Evolutionary conservation across 768 basidiomycete genomes (phyloP).

Genomic region (Tephrocybe sp.): DNA sequence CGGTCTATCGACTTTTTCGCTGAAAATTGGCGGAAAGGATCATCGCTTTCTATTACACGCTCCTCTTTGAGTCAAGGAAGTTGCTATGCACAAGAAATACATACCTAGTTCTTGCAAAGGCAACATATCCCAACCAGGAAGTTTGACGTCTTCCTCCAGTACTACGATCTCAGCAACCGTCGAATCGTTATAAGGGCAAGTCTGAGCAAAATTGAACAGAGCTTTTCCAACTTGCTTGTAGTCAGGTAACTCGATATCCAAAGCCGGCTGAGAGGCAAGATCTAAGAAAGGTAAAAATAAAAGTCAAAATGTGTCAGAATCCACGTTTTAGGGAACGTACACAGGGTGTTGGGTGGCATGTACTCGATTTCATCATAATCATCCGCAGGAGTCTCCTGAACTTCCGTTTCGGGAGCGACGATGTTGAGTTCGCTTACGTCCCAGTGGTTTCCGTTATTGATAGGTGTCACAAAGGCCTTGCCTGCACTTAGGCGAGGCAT

Average conservation of each 20-base stretch:
- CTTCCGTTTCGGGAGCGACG: slow-evolving; percentile 26
- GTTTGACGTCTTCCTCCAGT: slow-evolving; percentile 20
- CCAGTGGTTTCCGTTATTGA: slow-evolving; percentile 69
- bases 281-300: slow-evolving; percentile 25
- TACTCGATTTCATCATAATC: slow-evolving; percentile 53
- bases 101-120: slow-evolving; percentile 29
- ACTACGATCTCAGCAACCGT: slow-evolving; percentile 31
- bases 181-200: slow-evolving; percentile 30
- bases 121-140: slow-evolving; percentile 29
- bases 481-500: slow-evolving; percentile 45
- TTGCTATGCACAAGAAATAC: background rate
- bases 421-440: slow-evolving; percentile 62
- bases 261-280: slow-evolving; percentile 40
- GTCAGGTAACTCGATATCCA: slow-evolving; percentile 45
- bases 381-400: slow-evolving; percentile 29
- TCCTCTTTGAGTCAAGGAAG: no score
- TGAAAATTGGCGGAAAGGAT: slow-evolving; percentile 25
- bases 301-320: background rate
- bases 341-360: slow-evolving; percentile 47
- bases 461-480: slow-evolving; percentile 64
- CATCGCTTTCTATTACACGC: slow-evolving; percentile 23
- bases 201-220: slow-evolving; percentile 34
- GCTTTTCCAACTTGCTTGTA: slow-evolving; percentile 40
- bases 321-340: slow-evolving; percentile 22
- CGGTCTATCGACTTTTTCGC: background rate